These are phyloP conservation scores for Fraxinus anomala DNA, from an alignment of 257 asterid species.

Conservation along the genomic window DNA sequence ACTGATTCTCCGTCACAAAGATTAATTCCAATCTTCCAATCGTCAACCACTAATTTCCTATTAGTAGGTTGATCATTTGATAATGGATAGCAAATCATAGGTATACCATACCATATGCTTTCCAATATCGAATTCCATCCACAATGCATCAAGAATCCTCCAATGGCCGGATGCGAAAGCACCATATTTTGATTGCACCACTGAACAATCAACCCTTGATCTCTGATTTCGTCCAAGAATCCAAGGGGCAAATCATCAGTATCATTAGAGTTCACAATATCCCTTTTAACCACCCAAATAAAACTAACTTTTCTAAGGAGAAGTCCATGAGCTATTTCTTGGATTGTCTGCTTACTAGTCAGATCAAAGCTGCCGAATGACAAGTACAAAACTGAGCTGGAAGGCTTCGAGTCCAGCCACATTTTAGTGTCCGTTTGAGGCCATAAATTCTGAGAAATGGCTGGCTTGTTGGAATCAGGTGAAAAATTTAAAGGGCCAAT, in stretches of 20 bases:
- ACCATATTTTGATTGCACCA: conserved; percentile 52
- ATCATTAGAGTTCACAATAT: conserved; percentile 27
- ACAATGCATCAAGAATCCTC: conserved; percentile 57
- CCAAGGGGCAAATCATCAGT: conserved; percentile 25
- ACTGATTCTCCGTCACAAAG: conserved; percentile 39
- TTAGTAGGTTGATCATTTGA: conserved; percentile 45
- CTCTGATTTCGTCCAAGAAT: conserved; percentile 28
- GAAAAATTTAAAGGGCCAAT: conserved; percentile 52
- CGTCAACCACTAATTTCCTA: conserved; percentile 47
- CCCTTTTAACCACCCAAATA: conserved; percentile 63
- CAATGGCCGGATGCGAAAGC: conserved; percentile 36
- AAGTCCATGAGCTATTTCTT: conserved; percentile 58
- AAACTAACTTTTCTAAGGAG: conserved; percentile 52
- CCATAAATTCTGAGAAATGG: conserved; percentile 40
- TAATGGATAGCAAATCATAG: conserved; percentile 56
- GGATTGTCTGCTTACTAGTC: conserved; percentile 33
- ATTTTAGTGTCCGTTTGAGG: conserved; percentile 49
- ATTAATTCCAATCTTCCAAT: conserved; percentile 53
- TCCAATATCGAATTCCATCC: conserved; percentile 63
- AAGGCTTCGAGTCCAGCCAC: conserved; percentile 52
- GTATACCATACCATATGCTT: conserved; percentile 53
- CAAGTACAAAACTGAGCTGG: conserved; percentile 52
- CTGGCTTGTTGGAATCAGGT: conserved; percentile 1
- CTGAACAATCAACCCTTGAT: conserved; percentile 39
- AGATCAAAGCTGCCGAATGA: conserved; percentile 60